Evolutionary conservation across 192 early-diverging fungal species (phyloP).

Genomic region (Coemansia sp.): DNA sequence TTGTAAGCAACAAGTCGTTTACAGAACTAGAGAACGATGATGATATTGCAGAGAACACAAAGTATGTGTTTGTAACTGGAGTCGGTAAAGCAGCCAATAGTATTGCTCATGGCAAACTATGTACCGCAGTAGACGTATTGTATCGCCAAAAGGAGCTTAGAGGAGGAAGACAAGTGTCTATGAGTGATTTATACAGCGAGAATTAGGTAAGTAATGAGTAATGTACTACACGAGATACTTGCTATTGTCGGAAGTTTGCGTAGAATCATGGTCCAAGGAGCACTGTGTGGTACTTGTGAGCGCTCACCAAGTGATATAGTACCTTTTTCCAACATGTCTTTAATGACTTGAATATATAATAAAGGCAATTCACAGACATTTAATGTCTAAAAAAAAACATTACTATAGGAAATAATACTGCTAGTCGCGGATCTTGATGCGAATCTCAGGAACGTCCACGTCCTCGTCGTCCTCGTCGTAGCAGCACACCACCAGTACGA

Average conservation of each 20-base stretch:
- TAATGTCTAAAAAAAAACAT: no score
- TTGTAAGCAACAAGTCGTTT: neutral
- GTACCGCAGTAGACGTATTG: neutral
- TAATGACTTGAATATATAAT: no score
- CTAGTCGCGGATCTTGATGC: conserved; percentile 46
- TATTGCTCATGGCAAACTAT: neutral
- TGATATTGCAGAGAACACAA: neutral
- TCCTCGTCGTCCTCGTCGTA: conserved; percentile 90
- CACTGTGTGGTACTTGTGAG: no score
- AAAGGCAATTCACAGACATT: no score
- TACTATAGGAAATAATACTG: neutral
- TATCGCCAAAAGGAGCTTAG: neutral
- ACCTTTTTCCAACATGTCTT: no score
- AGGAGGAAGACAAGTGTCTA: no score
- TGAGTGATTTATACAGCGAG: no score
- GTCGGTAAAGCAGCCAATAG: neutral
- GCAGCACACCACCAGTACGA: conserved; percentile 87
- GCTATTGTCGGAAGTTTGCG: no score
- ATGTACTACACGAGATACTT: no score
- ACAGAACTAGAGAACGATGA: neutral
- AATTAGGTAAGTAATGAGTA: no score
- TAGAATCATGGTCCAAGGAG: no score
- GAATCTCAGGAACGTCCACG: conserved; percentile 68
- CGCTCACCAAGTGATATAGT: no score
- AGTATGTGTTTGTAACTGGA: neutral